Conservation (phyloP, 1,284 basidiomycete genomes). For the Malassezia yamatoensis region DNA sequence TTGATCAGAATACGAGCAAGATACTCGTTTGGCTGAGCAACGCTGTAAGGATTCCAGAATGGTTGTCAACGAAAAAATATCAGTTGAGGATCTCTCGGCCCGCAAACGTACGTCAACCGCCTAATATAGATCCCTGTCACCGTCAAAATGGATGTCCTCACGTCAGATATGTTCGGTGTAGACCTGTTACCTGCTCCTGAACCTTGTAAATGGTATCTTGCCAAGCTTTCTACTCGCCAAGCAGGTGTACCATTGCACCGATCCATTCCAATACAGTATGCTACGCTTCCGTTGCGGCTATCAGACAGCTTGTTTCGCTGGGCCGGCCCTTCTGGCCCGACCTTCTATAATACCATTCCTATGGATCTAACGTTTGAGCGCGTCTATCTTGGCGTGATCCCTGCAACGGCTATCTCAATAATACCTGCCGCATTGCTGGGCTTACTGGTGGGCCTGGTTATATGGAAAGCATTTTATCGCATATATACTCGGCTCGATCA, state of each 20-base stretch:
- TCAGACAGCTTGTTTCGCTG: neutral
- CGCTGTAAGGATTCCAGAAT: neutral
- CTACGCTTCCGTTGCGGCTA: neutral
- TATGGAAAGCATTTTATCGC: too few species aligned
- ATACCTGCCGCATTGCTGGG: neutral
- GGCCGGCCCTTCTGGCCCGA: neutral
- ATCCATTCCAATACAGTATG: neutral
- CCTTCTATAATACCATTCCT: neutral
- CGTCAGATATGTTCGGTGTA: conserved; percentile 3
- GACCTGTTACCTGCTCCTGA: neutral
- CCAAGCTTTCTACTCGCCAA: neutral
- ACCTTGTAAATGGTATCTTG: conserved; percentile 7
- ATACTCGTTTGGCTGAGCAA: too few species aligned
- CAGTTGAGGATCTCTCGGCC: conserved; percentile 13
- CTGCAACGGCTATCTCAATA: conserved; percentile 4
- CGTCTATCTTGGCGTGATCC: conserved; percentile 12
- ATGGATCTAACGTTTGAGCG: conserved; percentile 13
- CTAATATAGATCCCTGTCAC: conserved; percentile 1
- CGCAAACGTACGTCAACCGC: conserved; percentile 3
- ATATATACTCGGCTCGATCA: too few species aligned
- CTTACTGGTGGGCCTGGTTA: too few species aligned
- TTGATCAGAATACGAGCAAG: too few species aligned
- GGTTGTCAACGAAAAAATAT: conserved; percentile 12
- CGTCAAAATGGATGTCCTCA: neutral
- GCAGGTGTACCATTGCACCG: neutral